Conservation (phyloP, 2,329 filamentous ascomycete species). For the Epichloe typhina region DNA sequence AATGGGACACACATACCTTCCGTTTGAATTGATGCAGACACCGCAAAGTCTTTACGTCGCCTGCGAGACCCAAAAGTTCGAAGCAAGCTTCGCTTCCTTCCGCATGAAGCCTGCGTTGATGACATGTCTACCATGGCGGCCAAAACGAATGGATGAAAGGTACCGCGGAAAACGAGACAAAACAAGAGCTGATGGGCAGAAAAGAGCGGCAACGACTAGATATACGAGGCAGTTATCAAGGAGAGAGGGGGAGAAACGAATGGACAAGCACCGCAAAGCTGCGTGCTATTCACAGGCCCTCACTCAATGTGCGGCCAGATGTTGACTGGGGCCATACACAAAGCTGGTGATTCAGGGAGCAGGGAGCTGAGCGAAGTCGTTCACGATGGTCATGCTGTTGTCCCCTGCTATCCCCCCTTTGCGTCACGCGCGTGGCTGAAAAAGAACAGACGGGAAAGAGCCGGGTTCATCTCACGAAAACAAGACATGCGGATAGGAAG, state of each 20-base stretch:
- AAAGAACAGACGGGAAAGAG: slow-evolving; percentile 3
- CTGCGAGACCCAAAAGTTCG: slow-evolving; percentile 15
- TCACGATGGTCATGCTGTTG: slow-evolving; percentile 3
- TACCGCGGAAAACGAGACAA: neutral
- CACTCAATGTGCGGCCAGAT: neutral
- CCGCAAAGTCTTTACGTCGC: slow-evolving; percentile 10
- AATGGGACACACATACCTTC: slow-evolving; percentile 8
- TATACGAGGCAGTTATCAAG: neutral
- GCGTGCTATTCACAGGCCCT: slow-evolving; percentile 1
- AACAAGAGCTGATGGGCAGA: neutral
- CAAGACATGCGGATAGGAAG: slow-evolving; percentile 1
- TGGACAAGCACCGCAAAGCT: slow-evolving; percentile 2
- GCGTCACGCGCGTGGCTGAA: slow-evolving; percentile 6
- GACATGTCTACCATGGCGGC: slow-evolving; percentile 12
- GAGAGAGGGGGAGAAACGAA: slow-evolving; percentile 2
- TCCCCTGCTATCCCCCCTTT: slow-evolving; percentile 1
- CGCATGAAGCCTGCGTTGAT: slow-evolving; percentile 14
- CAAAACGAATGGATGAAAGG: slow-evolving; percentile 3
- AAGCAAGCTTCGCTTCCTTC: slow-evolving; percentile 19
- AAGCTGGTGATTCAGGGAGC: slow-evolving; percentile 1
- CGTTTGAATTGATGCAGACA: slow-evolving; percentile 8
- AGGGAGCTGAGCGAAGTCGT: neutral
- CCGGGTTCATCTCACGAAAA: slow-evolving; percentile 3
- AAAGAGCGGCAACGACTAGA: slow-evolving; percentile 4
- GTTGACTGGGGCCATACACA: neutral